A percentile compares a stretch with the other conserved stretches of the same genome.
phyloP scores from a whole-genome alignment of 768 basidiomycete genomes.

The Lactarius deliciosus region DNA sequence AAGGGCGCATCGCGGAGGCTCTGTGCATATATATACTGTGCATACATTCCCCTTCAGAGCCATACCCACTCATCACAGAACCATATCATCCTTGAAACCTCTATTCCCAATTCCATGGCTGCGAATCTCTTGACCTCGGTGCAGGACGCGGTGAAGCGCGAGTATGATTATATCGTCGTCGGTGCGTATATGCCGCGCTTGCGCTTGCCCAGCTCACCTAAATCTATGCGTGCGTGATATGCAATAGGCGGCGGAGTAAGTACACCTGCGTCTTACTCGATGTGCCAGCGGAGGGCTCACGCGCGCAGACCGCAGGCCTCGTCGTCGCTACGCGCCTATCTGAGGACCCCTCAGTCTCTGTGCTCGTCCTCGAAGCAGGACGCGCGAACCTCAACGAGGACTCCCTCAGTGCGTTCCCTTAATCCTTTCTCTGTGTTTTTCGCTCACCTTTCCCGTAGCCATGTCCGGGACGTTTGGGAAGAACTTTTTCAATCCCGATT shows the following conservation, averaged over 20 bases:
- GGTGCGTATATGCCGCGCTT: slow-evolving; percentile 2
- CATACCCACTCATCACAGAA: neutral
- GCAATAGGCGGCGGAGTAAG: slow-evolving; percentile 12
- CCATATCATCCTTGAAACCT: neutral
- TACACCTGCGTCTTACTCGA: neutral
- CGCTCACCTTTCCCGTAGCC: neutral
- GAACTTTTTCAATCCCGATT: slow-evolving; percentile 26
- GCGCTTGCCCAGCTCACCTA: neutral
- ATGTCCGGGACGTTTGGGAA: slow-evolving; percentile 25
- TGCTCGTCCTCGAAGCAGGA: slow-evolving; percentile 35
- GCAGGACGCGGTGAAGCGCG: slow-evolving; percentile 7
- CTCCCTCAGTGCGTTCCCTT: slow-evolving; percentile 15
- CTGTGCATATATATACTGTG: neutral
- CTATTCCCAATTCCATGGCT: slow-evolving; percentile 2
- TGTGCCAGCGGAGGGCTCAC: neutral
- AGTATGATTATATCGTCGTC: slow-evolving; percentile 20
- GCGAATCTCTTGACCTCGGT: slow-evolving; percentile 9
- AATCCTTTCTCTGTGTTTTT: neutral
- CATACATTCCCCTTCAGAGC: neutral
- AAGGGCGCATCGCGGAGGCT: neutral
- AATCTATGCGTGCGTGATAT: neutral
- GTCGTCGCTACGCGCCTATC: slow-evolving; percentile 32
- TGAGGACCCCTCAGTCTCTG: slow-evolving; percentile 30
- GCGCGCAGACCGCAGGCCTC: slow-evolving; percentile 30
- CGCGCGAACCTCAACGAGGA: slow-evolving; percentile 26